Percentiles rank a stretch among this genome's conserved stretches.
Conservation (phyloP, 345 rosid species). For the Gossypium anomalum region DNA sequence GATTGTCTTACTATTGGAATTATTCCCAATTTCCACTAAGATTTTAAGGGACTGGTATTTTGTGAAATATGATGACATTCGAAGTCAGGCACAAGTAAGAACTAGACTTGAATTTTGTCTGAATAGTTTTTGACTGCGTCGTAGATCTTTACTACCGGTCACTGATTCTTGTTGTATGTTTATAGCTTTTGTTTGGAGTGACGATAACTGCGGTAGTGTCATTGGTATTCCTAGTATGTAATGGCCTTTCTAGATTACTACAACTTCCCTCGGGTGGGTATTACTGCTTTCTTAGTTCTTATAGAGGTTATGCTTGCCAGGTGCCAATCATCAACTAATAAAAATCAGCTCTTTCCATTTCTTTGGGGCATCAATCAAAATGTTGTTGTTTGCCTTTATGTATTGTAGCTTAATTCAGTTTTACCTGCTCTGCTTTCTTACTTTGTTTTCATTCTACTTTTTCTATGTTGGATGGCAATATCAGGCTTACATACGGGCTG, state of each 20-base stretch:
- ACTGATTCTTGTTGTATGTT: neutral
- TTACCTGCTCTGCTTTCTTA: neutral
- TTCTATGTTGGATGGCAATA: constrained; percentile 22
- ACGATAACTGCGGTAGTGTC: neutral
- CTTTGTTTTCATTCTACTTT: neutral
- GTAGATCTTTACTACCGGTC: neutral
- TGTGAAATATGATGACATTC: neutral
- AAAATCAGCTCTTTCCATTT: neutral
- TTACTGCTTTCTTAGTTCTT: neutral
- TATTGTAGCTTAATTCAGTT: neutral
- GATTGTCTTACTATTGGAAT: neutral
- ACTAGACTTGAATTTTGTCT: neutral
- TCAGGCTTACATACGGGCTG: constrained; percentile 89
- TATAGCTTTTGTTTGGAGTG: neutral
- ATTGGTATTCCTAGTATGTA: constrained; percentile 2
- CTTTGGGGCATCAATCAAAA: neutral
- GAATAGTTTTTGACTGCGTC: neutral
- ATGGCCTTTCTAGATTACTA: neutral
- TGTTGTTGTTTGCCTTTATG: neutral
- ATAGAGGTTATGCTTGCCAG: neutral
- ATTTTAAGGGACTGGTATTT: neutral
- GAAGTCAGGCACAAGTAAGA: neutral
- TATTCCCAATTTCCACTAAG: neutral
- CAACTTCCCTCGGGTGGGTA: neutral
- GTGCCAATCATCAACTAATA: neutral